Evolutionary conservation across 1,284 basidiomycete genomes (phyloP).

Genomic region (Earliella scabrosa): DNA sequence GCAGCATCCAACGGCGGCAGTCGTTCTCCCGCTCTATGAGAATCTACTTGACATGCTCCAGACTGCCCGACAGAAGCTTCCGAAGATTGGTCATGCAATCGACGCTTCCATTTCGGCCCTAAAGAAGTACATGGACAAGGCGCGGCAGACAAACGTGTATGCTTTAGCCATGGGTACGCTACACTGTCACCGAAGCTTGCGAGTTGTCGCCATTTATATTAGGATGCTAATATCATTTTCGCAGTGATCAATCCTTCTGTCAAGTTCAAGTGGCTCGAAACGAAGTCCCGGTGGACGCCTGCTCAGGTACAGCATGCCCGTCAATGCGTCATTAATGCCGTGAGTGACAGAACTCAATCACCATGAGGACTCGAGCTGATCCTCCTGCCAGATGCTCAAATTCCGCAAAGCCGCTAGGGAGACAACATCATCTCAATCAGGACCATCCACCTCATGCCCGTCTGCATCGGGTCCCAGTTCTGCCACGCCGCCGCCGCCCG

Average conservation of each 20-base stretch:
- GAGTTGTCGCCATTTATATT: not conserved
- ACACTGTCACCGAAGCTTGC: no score
- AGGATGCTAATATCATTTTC: not conserved
- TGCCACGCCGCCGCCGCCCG: no score
- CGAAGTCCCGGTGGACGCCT: not conserved
- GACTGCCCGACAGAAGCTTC: not conserved
- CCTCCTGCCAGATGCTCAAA: no score
- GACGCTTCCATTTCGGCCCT: slow-evolving; percentile 32
- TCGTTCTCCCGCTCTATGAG: slow-evolving; percentile 20
- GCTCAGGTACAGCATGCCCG: not conserved
- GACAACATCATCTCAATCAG: no score
- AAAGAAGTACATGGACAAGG: slow-evolving; percentile 33
- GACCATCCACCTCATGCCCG: no score
- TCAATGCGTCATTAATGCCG: not conserved
- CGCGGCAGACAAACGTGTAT: slow-evolving; percentile 35
- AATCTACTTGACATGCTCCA: slow-evolving; percentile 5
- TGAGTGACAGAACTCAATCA: no score
- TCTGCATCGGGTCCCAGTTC: no score
- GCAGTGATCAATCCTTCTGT: slow-evolving; percentile 4
- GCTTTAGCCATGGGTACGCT: slow-evolving; percentile 39
- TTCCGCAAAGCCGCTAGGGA: no score
- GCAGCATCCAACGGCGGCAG: slow-evolving; percentile 32
- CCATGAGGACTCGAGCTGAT: no score
- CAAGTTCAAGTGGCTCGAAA: slow-evolving; percentile 7
- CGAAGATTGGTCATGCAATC: slow-evolving; percentile 20